Base-by-base conservation (phyloP, 805 yeast genomes). In the Pichia paraexigua region DNA sequence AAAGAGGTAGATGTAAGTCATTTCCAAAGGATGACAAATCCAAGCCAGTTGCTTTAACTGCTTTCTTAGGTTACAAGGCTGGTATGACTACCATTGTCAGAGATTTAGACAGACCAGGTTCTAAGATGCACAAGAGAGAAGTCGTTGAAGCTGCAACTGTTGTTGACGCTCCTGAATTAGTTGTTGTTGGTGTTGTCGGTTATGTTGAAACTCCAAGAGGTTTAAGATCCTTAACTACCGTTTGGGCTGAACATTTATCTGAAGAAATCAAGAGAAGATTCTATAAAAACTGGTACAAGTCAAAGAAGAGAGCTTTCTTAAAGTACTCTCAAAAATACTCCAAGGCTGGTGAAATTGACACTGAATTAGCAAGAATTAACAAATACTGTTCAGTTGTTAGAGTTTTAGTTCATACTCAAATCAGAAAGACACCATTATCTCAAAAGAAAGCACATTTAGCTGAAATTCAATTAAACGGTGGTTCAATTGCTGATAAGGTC, bases 221-320 rank as follows among this genome's bases (percentile, higher is more conserved):
- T 80, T 84, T 94, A 74, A 90, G 99, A 81, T 89, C 99, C 61
- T 85, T 94, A 77, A 89, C 98, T 77, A 94, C 99, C 71, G 99
- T 94, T 74, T 94, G 99, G 99, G 99, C 99, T 72, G 98, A 94
- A 84, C 99, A 94, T 81, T 84, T 94, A 73, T 87, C 96, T 71
- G 99, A 94, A 75, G 99, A 94, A 80, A 83, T 94, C 78, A 92
- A 85, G 87, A 89, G 99, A 85, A 89, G 97, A 83, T 94, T 94
- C 96, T 94, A 94, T 97, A 94, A 91, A 89, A 94, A 92, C 96
- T 94, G 99, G 99, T 94, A 88, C 96, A 91, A 91, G 85, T 85
- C 97, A 67, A 94, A 94, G 92, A 94, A 94, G 96, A 91, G 91
- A 92, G 99, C 99, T 71, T 94, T 94, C 95, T 87, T 98, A 87